Evolutionary conservation across 2,329 filamentous ascomycete species (phyloP).

Genomic region (Alternaria hordeiaustralica): DNA sequence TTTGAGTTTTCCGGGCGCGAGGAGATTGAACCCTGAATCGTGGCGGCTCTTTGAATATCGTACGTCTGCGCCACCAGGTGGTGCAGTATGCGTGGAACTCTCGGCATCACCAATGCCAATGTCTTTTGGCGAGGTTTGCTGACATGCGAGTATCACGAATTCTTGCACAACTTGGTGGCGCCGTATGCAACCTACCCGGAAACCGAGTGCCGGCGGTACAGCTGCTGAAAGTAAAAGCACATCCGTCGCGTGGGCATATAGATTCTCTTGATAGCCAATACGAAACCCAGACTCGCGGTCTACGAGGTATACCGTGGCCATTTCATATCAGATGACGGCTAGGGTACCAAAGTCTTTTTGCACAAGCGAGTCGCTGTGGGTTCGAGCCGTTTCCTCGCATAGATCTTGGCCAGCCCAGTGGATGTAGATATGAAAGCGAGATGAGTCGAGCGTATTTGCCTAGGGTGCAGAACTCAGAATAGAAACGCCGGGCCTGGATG

Average conservation of each 20-base stretch:
- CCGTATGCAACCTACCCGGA: conserved; percentile 12
- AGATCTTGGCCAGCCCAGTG: conserved; percentile 26
- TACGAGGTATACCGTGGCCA: not conserved
- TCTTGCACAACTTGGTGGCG: not conserved
- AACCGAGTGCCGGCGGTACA: conserved; percentile 4
- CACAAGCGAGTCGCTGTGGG: conserved; percentile 16
- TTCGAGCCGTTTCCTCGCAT: conserved; percentile 16
- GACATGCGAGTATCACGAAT: not conserved
- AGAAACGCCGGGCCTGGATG: conserved; percentile 33
- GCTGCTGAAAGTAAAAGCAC: not conserved
- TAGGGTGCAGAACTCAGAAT: conserved; percentile 38
- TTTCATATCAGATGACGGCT: conserved; percentile 18
- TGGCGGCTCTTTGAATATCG: conserved; percentile 12
- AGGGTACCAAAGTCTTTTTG: conserved; percentile 9
- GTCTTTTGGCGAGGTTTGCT: not conserved
- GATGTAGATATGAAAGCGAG: conserved; percentile 36
- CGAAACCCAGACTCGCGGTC: not conserved
- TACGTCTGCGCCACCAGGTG: conserved; percentile 2
- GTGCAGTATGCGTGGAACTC: not conserved
- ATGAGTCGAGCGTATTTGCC: conserved; percentile 38
- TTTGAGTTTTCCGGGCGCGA: conserved; percentile 20
- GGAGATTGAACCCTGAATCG: conserved; percentile 18
- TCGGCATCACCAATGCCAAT: not conserved
- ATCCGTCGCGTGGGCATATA: conserved; percentile 4
- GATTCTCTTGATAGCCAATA: conserved; percentile 7